A percentile compares a stretch with the other conserved stretches of the same genome.
Conservation (phyloP, 2,329 filamentous ascomycete genomes). For the Colletotrichum sp. region DNA sequence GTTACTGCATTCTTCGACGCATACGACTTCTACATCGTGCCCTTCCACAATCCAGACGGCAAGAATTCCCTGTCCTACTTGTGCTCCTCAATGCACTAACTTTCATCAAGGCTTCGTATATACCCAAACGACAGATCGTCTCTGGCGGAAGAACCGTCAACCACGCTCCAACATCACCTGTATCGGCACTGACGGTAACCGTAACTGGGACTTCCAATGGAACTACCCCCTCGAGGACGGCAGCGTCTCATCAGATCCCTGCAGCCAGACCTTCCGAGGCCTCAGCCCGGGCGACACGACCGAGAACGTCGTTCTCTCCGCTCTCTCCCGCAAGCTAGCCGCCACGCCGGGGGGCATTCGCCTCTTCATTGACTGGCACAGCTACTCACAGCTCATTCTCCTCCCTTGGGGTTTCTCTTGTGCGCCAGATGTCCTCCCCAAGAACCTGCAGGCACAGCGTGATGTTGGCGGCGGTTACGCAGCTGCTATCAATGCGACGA, state of each 20-base stretch:
- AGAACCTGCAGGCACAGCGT: constrained; percentile 26
- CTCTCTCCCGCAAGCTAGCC: constrained; percentile 48
- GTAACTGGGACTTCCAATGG: constrained; percentile 57
- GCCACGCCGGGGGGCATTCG: constrained; percentile 48
- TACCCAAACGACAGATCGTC: constrained; percentile 51
- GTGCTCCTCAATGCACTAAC: constrained; percentile 3
- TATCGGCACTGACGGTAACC: constrained; percentile 56
- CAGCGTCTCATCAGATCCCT: constrained; percentile 48
- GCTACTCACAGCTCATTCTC: constrained; percentile 60
- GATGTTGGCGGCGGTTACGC: constrained; percentile 41
- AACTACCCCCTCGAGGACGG: constrained; percentile 29
- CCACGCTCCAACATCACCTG: constrained; percentile 43
- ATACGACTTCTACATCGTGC: constrained; percentile 64
- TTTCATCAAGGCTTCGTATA: constrained; percentile 49
- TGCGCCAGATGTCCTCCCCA: constrained; percentile 25
- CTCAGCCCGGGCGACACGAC: constrained; percentile 45
- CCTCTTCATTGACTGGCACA: constrained; percentile 65
- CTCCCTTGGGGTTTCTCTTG: constrained; percentile 63
- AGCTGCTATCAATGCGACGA: constrained; percentile 39
- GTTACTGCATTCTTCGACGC: constrained; percentile 53
- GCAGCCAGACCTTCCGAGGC: constrained; percentile 49
- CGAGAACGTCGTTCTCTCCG: constrained; percentile 52
- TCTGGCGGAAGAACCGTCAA: constrained; percentile 60
- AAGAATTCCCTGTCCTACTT: constrained; percentile 8
- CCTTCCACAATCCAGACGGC: constrained; percentile 59